Evolutionary conservation across 2,329 filamentous ascomycete species (phyloP), one percentile per base, ranked within the genome.

Genomic region (Talaromyces atroroseus): DNA sequence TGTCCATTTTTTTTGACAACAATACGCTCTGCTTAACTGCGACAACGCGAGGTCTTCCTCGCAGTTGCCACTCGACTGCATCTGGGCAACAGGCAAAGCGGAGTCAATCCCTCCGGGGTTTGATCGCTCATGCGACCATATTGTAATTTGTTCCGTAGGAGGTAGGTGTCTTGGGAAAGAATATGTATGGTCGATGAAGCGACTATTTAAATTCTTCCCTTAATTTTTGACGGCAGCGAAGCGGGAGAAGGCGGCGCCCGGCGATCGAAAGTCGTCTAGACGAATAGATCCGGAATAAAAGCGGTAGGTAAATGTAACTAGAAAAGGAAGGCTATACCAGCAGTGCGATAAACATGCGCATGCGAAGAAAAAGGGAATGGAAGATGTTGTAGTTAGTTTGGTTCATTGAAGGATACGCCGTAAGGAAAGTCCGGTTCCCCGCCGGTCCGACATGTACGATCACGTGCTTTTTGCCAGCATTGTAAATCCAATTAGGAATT

Each of bases 1-100:
- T 55, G 65, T 57, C 61, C 64, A 58, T 62, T 63, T 66, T 71
- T 18, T 71, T n/a, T 42, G 29, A 47, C 29, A 32, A 14, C 12
- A 49, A 24, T 24, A 34, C 11, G 18, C 21, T 40, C 21, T 40
- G 40, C 16, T 26, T 10, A 42, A 5, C 23, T 42, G 26, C 34
- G 38, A 26, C 32, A 49, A 44, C 36, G 52, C 52, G 52, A 54
- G 52, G 52, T 46, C 14, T 16, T 46, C 52, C 52, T 54, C 52
- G 52, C 52, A 54, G 45, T 48, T 49, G 46, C 6, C 52, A 54
- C 44, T 49, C 20, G 32, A 49, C 52, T 49, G 52, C 52, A 54
- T 54, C 45, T 48, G 52, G 52, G 48, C 24, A n/a, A 23, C 7
- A 26, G 11, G 29, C n/a, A 21, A 12, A n/a, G 36, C 44, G 52